Evolutionary conservation across 2,329 filamentous ascomycete species (phyloP).

Genomic region (Clathrospora elynae): DNA sequence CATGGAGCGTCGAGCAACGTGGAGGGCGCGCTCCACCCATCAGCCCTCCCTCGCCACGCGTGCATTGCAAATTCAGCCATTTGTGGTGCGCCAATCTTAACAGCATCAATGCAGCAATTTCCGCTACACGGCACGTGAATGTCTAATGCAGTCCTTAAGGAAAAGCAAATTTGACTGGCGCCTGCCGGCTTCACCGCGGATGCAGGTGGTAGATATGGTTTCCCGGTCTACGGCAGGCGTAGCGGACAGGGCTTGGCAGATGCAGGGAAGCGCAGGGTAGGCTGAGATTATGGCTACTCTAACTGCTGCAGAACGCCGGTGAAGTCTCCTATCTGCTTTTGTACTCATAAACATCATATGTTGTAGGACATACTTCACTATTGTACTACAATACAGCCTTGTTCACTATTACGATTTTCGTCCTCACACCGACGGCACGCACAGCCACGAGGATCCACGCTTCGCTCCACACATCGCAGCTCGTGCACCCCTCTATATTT

Average conservation of each 20-base stretch:
- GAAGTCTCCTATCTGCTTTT: conserved; percentile 11
- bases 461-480: conserved; percentile 11
- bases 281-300: conserved; percentile 24
- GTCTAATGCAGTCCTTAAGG: no score
- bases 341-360: conserved; percentile 13
- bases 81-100: no score
- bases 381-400: neutral
- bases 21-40: no score
- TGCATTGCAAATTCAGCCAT: no score
- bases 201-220: conserved; percentile 15
- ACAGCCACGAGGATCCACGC: conserved; percentile 17
- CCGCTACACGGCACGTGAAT: no score
- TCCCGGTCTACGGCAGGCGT: conserved; percentile 24
- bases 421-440: conserved; percentile 8
- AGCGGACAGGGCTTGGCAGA: conserved; percentile 21
- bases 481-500: conserved; percentile 17
- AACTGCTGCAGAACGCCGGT: conserved; percentile 17
- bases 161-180: no score
- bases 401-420: neutral
- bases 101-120: no score
- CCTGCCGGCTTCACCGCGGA: no score
- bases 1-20: no score
- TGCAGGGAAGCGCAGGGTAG: conserved; percentile 21
- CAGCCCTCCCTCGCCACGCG: no score
- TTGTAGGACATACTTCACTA: conserved; percentile 4